Conservation (phyloP, 2,329 filamentous ascomycete species). For the Orbilia quercus region DNA sequence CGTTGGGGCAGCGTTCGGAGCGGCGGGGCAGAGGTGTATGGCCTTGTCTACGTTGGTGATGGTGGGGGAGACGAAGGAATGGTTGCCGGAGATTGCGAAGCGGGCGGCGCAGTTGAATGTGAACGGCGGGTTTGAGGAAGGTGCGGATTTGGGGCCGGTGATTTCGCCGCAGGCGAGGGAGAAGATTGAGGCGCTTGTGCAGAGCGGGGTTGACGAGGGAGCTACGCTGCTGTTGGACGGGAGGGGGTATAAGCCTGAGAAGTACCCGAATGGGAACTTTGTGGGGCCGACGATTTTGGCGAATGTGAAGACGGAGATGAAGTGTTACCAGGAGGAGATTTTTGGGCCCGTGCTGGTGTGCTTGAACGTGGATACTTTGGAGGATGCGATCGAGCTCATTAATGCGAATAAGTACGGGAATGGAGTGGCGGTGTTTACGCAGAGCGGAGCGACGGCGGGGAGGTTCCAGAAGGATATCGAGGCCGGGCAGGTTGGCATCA, state of each 20-base stretch:
- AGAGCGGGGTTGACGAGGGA: slow-evolving; percentile 80
- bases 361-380: slow-evolving; percentile 79
- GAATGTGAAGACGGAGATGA: slow-evolving; percentile 82
- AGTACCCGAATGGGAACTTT: slow-evolving; percentile 86
- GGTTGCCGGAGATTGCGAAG: slow-evolving; percentile 81
- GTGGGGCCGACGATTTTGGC: slow-evolving; percentile 82
- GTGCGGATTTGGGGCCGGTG: slow-evolving; percentile 82
- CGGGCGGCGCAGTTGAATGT: slow-evolving; percentile 78
- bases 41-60: slow-evolving; percentile 84
- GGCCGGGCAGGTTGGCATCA: slow-evolving; percentile 86
- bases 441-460: slow-evolving; percentile 79
- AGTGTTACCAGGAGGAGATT: slow-evolving; percentile 85
- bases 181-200: slow-evolving; percentile 80
- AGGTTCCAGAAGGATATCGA: slow-evolving; percentile 83
- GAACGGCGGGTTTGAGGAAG: slow-evolving; percentile 83
- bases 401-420: slow-evolving; percentile 89
- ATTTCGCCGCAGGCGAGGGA: slow-evolving; percentile 82
- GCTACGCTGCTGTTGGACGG: slow-evolving; percentile 85
- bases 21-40: slow-evolving; percentile 88
- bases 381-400: slow-evolving; percentile 83
- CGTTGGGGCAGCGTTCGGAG: slow-evolving; percentile 83
- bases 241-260: slow-evolving; percentile 76
- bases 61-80: slow-evolving; percentile 85
- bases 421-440: slow-evolving; percentile 85
- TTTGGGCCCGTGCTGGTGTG: slow-evolving; percentile 87